A percentile compares a stretch with the other conserved stretches of the same genome.
phyloP scores from a whole-genome alignment of 2,329 filamentous ascomycete species.

The Cordyceps cateniannulata region DNA sequence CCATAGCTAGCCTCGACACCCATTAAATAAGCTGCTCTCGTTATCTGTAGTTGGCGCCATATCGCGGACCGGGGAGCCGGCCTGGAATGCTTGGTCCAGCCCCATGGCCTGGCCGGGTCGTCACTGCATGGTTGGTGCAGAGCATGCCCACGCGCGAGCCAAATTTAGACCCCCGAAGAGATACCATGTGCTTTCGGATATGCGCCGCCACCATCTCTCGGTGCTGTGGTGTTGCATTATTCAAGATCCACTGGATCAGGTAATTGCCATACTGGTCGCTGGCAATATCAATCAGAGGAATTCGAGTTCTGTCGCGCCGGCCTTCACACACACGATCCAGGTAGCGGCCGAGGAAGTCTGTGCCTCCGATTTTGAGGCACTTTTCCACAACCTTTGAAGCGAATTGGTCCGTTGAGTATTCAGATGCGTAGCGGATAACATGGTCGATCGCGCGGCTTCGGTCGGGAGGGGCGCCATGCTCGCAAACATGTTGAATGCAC shows the following conservation, averaged over 20 bases:
- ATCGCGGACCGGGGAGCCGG: conserved; percentile 54
- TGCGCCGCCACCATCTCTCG: conserved; percentile 89
- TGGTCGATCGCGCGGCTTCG: conserved; percentile 92
- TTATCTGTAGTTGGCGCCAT: conserved; percentile 48
- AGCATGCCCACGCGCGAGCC: conserved; percentile 98
- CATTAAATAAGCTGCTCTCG: conserved; percentile 24
- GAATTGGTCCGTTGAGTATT: conserved; percentile 99
- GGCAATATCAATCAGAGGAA: conserved; percentile 95
- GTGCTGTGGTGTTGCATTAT: conserved; percentile 79
- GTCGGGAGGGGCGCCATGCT: conserved; percentile 86
- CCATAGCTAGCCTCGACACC: conserved; percentile 1
- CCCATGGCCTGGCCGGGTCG: conserved; percentile 82
- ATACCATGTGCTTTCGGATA: conserved; percentile 99
- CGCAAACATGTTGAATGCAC: conserved; percentile 99
- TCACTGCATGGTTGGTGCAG: conserved; percentile 87
- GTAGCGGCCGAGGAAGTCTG: conserved; percentile 86
- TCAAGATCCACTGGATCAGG: conserved; percentile 93
- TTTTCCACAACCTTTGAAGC: conserved; percentile 99
- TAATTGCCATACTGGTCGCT: conserved; percentile 99
- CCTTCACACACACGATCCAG: conserved; percentile 91
- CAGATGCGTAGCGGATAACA: conserved; percentile 84
- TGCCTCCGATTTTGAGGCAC: conserved; percentile 91
- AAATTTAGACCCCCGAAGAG: conserved; percentile 94
- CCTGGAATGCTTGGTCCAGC: conserved; percentile 57
- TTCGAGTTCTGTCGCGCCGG: conserved; percentile 82